These are phyloP conservation scores for Capsella bursapastoris DNA, from an alignment of 345 rosid species.

Conservation along the genomic window DNA sequence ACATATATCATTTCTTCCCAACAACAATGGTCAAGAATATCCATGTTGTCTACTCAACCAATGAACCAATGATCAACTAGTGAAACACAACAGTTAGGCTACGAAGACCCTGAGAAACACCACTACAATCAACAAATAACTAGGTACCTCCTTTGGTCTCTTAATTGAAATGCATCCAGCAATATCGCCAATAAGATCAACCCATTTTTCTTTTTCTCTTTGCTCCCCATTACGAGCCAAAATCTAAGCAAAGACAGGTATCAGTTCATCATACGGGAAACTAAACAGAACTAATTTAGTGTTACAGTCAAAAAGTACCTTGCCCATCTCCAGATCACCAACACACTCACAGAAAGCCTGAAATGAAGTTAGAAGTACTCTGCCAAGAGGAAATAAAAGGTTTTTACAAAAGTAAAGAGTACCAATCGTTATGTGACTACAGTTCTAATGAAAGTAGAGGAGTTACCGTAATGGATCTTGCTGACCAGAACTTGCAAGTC, in stretches of 20 bases:
- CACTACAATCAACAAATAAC: constrained; percentile 11
- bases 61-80: constrained; percentile 27
- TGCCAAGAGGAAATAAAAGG: constrained; percentile 49
- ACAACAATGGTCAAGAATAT: constrained; percentile 28
- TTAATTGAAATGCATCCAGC: constrained; percentile 91
- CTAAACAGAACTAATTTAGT: constrained; percentile 21
- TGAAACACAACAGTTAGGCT: constrained; percentile 10
- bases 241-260: constrained; percentile 56
- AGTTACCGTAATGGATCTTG: constrained; percentile 83
- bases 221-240: constrained; percentile 90
- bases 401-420: constrained; percentile 8
- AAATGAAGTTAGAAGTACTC: constrained; percentile 86
- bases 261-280: constrained; percentile 28
- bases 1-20: constrained; percentile 17
- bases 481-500: constrained; percentile 80
- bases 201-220: constrained; percentile 91
- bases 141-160: constrained; percentile 92
- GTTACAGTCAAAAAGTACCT: constrained; percentile 56
- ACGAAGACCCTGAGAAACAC: constrained; percentile 28
- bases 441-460: constrained; percentile 25
- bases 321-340: constrained; percentile 99
- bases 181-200: constrained; percentile 79
- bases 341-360: constrained; percentile 98
- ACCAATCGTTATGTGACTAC: constrained; percentile 17
- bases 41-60: constrained; percentile 20